Base-by-base conservation (phyloP, 1,139 yeast genomes). In the Torulaspora pretoriensis region DNA sequence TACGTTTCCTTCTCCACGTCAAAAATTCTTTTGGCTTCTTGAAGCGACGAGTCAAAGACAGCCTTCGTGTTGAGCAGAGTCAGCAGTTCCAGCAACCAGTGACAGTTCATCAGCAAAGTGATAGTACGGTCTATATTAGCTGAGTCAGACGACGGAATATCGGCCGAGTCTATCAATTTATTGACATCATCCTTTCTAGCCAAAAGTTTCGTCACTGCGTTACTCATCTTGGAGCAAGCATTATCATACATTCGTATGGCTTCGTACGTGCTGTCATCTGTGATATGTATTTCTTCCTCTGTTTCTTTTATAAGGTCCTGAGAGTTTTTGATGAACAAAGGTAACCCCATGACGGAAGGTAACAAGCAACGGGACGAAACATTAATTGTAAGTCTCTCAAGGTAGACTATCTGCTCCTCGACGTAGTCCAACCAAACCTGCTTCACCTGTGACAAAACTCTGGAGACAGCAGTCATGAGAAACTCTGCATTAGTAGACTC, bases 401-500 rank as follows among this genome's bases (percentile, higher is more conserved):
- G 70, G 17, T 68, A 54, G 17, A 76, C 76, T 16, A 78, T 64
- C 59, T 83, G 89, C 12, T 66, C 67, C 24, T 73, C 75, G 25
- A 84, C 66, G 51, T 77, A 80, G 50, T 74, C 77, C 28, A 68
- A 66, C 95, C 96, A 87, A 17, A 70, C 68, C 33, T 65, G 67
- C 39, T 68, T 69, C 40, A 80, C 69, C 56, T 77, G 77, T 30
- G 81, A 81, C 19, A 70, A 68, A 3, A 81, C 55, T 52, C 77
- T 77, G 35, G 70, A 72, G 52, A 83, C 68, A 48, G 75, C 70
- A 38, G 75, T 72, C 49, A 76, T 70, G 28, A 83, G 65, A 55
- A 76, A 87, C 51, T 86, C 96, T 60, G 83, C 90, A 61, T 81
- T 78, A 2, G 83, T 71, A 2, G 76, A 68, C 19, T 72, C 73